Base-by-base conservation (phyloP, 2,329 filamentous ascomycete genomes). In the Verticillium longisporum region DNA sequence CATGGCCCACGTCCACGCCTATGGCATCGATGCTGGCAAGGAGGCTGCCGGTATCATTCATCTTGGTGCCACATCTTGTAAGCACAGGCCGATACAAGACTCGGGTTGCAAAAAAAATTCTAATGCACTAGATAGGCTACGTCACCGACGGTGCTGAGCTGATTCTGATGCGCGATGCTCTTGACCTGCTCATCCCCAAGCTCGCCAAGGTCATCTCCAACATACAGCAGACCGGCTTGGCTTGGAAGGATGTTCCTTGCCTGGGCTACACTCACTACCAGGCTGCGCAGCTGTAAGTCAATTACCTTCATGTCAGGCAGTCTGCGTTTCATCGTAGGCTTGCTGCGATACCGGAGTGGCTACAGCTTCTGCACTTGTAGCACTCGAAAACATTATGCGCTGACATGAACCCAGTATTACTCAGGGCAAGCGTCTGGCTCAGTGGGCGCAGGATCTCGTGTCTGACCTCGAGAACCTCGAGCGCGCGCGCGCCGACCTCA, bases 1-100 rank as follows among this genome's bases (percentile, higher is more conserved):
- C 55, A 62, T 65, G 56, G 62, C 66, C 60, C 18, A 90, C 69
- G 88, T 94, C 56, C 86, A 92, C 67, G 87, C 89, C 14, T 94
- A 88, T 73, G 91, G 90, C 3, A 75, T 83, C 66, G 86, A 83
- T 62, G 90, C 90, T 3, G 91, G 91, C 7, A n/a, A 14, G 1
- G 88, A 85, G 37, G 91, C 91, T 10, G 90, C 89, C 14, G 90
- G 90, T 37, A 90, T 95, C 67, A 94, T 97, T 63, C 92, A 97
- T 73, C 86, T 83, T 73, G 89, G 88, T 66, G 86, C 86, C 60
- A 89, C 83, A 21, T 64, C 33, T 15, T 60, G 58, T 38, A 33
- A 11, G 55, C 37, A 11, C 9, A 9, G 32, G 11, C 53, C 21
- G 10, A 18, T 32, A 26, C 5, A 3, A 18, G 21, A 32, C 9